Percentiles rank a stretch among this genome's conserved stretches.
These are phyloP conservation scores for Mortierella sp. DNA, from an alignment of 371 early-diverging fungal species.

Conservation along the genomic window DNA sequence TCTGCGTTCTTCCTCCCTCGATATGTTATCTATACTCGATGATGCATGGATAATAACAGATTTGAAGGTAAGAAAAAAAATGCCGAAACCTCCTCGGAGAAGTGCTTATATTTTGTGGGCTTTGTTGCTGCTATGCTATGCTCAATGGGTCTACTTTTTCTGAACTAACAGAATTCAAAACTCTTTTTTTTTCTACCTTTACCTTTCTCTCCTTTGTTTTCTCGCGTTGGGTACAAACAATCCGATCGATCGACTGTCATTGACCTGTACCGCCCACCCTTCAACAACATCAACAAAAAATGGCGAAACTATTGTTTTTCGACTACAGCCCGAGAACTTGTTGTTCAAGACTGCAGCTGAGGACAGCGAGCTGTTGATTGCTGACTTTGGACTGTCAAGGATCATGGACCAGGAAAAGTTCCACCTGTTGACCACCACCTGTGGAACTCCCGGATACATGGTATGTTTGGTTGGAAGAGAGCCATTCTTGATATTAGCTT, in stretches of 20 bases:
- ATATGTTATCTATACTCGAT: slow-evolving; percentile 8
- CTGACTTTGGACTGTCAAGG: slow-evolving; percentile 92
- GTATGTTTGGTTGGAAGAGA: slow-evolving; percentile 46
- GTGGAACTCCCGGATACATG: slow-evolving; percentile 93
- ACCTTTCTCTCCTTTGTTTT: background rate
- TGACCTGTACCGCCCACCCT: background rate
- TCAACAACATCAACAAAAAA: slow-evolving; percentile 2
- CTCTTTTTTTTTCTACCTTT: background rate
- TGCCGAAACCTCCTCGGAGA: slow-evolving; percentile 30
- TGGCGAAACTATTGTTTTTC: slow-evolving; percentile 4
- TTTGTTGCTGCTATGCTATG: slow-evolving; percentile 11
- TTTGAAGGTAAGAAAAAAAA: slow-evolving; percentile 60
- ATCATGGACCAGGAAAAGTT: slow-evolving; percentile 86
- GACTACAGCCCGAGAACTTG: slow-evolving; percentile 85
- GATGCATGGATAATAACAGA: slow-evolving; percentile 45
- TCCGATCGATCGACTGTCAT: slow-evolving; percentile 8
- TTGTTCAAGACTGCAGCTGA: slow-evolving; percentile 82
- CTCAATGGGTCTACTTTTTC: background rate
- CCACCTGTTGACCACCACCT: slow-evolving; percentile 83
- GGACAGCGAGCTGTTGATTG: slow-evolving; percentile 81
- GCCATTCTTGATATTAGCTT: slow-evolving; percentile 60
- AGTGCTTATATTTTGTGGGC: slow-evolving; percentile 15
- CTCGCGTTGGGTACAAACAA: background rate
- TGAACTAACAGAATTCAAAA: background rate
- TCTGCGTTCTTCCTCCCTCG: background rate